Conservation (phyloP, 169 alveolate species). For the Perkinsus chesapeaki region DNA sequence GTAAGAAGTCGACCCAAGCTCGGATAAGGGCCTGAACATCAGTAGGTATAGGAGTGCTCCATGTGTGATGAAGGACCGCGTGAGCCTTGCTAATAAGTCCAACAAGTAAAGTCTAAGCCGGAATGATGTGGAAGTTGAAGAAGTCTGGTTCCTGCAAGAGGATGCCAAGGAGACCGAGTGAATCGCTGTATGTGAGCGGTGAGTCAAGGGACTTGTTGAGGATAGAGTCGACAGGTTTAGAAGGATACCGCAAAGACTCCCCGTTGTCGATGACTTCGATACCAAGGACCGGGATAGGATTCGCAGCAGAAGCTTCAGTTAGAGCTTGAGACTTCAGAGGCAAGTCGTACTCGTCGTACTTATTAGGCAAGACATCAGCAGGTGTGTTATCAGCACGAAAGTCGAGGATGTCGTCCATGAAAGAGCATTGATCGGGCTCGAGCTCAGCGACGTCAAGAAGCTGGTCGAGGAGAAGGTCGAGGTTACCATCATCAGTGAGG, state of each 20-base stretch:
- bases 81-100: not conserved
- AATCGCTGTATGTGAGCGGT: not conserved
- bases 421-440: not conserved
- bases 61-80: not conserved
- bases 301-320: not conserved
- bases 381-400: not conserved
- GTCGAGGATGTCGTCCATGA: not conserved
- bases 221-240: not conserved
- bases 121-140: not conserved
- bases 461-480: not conserved
- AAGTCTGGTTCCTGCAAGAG: not conserved
- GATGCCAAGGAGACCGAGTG: not conserved
- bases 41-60: not conserved
- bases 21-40: not conserved
- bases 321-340: not conserved
- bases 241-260: not conserved
- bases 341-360: not conserved
- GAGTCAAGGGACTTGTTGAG: not conserved
- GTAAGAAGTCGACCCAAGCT: not conserved
- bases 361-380: not conserved
- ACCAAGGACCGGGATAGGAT: not conserved
- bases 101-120: not conserved
- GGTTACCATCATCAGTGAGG: not conserved
- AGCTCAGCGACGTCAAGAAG: not conserved
- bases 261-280: not conserved